phyloP scores from a whole-genome alignment of 345 rosid species.

The Aquilaria malaccensis region DNA sequence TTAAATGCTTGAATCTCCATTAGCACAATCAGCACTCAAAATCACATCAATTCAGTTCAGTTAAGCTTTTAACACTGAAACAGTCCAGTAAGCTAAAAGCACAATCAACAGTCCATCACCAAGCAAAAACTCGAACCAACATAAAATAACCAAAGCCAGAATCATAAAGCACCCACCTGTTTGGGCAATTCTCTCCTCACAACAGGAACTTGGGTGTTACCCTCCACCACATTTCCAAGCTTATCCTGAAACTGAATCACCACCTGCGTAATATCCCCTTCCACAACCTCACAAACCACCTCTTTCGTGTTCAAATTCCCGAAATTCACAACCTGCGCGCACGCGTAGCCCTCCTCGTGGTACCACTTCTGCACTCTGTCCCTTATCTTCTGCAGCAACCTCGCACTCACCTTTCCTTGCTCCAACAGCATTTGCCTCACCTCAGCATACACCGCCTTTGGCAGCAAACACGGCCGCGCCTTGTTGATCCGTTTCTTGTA shows the following conservation, averaged over 20 bases:
- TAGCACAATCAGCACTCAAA: too few species aligned
- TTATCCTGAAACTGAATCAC: conserved; percentile 83
- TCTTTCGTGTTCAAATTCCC: conserved; percentile 92
- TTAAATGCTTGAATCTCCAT: too few species aligned
- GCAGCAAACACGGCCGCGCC: conserved; percentile 81
- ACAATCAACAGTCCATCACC: too few species aligned
- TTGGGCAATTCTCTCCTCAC: conserved; percentile 80
- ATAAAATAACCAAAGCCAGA: conserved; percentile 1
- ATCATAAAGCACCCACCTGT: conserved; percentile 35
- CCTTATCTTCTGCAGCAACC: conserved; percentile 87
- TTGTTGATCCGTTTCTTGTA: conserved; percentile 73
- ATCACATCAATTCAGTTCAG: too few species aligned
- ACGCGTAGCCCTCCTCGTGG: conserved; percentile 92
- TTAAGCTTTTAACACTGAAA: too few species aligned
- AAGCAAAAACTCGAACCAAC: neutral
- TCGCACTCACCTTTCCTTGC: conserved; percentile 81
- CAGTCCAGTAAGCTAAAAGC: too few species aligned
- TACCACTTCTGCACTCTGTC: conserved; percentile 97
- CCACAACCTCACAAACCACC: conserved; percentile 98
- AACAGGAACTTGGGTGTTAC: conserved; percentile 73
- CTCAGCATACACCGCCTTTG: conserved; percentile 46
- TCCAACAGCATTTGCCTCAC: conserved; percentile 68
- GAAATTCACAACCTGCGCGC: conserved; percentile 95
- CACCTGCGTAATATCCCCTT: conserved; percentile 90
- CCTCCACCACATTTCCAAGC: conserved; percentile 93